These are phyloP conservation scores for Samsoniella hepiali DNA, from an alignment of 2,329 filamentous ascomycete species.

Conservation along the genomic window DNA sequence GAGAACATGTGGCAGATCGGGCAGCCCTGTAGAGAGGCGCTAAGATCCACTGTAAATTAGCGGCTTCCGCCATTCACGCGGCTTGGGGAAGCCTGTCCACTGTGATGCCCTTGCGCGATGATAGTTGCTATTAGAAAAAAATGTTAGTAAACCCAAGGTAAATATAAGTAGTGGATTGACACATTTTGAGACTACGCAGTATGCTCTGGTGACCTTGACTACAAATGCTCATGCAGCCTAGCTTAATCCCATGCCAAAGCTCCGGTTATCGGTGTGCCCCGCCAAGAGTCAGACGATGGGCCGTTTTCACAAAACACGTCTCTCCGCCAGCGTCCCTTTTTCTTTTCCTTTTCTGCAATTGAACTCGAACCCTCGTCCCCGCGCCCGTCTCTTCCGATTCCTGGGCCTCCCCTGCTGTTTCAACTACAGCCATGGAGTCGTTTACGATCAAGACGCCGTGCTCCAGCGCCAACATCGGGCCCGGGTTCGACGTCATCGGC, in stretches of 20 bases:
- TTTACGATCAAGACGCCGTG: constrained; percentile 79
- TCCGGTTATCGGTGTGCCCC: constrained; percentile 19
- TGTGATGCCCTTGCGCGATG: too few species aligned
- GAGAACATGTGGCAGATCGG: neutral
- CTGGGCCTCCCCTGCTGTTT: constrained; percentile 2
- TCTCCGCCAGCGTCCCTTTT: neutral
- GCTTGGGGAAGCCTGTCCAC: too few species aligned
- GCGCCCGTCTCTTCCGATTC: neutral
- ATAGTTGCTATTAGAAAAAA: too few species aligned
- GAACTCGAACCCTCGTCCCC: neutral
- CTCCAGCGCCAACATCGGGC: constrained; percentile 96
- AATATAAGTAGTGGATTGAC: too few species aligned
- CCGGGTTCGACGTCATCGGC: constrained; percentile 96
- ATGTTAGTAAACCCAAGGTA: too few species aligned
- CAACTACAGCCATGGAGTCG: constrained; percentile 45
- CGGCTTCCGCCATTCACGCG: neutral
- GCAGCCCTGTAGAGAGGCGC: neutral
- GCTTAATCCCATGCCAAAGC: neutral
- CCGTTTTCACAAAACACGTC: neutral
- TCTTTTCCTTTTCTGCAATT: neutral
- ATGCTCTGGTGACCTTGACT: neutral
- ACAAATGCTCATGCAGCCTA: neutral
- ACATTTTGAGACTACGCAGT: too few species aligned
- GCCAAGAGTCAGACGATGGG: constrained; percentile 11
- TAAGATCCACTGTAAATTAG: neutral